Percentiles rank a stretch among this genome's conserved stretches.
phyloP scores from a whole-genome alignment of 768 basidiomycete species.

The Polyporus arcularius region DNA sequence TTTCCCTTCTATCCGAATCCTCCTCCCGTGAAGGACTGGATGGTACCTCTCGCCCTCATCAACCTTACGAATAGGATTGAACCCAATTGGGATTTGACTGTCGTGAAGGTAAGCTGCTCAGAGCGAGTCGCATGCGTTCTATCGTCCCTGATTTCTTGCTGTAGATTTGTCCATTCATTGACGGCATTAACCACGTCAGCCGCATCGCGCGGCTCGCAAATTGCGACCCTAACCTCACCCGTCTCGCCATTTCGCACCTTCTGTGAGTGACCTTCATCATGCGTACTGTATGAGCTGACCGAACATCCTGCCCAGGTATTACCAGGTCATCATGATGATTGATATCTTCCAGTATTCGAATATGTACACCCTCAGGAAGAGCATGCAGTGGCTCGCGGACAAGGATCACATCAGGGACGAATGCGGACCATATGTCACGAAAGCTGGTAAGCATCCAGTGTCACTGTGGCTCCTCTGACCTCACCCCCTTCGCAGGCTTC shows the following conservation, averaged over 20 bases:
- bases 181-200: constrained; percentile 90
- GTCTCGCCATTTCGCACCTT: constrained; percentile 88
- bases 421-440: constrained; percentile 90
- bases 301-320: constrained; percentile 58
- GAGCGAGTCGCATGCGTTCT: not conserved
- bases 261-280: constrained; percentile 53
- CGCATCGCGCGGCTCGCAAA: constrained; percentile 91
- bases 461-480: not conserved
- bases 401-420: constrained; percentile 84
- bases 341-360: constrained; percentile 99
- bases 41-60: constrained; percentile 90
- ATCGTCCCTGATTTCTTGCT: not conserved
- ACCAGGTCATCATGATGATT: constrained; percentile 94
- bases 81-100: constrained; percentile 95
- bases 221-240: constrained; percentile 79
- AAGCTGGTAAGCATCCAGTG: constrained; percentile 51
- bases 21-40: constrained; percentile 87
- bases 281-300: not conserved
- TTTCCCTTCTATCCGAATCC: constrained; percentile 98
- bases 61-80: constrained; percentile 80
- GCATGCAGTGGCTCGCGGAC: constrained; percentile 84
- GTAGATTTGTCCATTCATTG: constrained; percentile 77
- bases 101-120: constrained; percentile 62
- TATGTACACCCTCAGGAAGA: constrained; percentile 90
- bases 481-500: constrained; percentile 41